Evolutionary conservation across 164 flowering plant genomes (phyloP).

Genomic region (Annona squamosa): DNA sequence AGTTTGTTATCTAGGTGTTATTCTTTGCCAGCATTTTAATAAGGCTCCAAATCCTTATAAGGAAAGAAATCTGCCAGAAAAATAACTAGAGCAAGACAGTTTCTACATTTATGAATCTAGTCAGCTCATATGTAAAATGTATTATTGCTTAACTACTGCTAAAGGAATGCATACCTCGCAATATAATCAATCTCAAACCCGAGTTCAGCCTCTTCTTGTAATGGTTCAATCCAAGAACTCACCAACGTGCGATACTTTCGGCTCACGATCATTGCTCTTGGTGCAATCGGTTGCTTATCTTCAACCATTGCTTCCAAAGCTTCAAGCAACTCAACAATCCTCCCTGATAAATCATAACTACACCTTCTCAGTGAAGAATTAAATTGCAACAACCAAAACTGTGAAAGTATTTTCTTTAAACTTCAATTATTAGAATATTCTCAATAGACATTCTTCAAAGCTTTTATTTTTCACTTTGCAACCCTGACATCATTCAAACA

Average conservation of each 20-base stretch:
- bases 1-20: too few species aligned
- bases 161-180: constrained; percentile 51
- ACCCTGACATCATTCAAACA: neutral
- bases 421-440: neutral
- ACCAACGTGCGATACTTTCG: constrained; percentile 85
- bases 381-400: neutral
- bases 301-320: constrained; percentile 90
- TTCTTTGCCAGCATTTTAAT: too few species aligned
- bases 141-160: neutral
- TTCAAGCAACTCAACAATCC: constrained; percentile 78
- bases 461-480: neutral
- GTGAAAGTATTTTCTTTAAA: neutral
- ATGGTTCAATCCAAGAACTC: constrained; percentile 99
- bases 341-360: constrained; percentile 44
- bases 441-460: neutral
- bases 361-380: constrained; percentile 14
- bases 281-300: constrained; percentile 81
- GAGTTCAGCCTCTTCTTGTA: constrained; percentile 95
- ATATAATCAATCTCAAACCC: constrained; percentile 93
- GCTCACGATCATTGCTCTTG: constrained; percentile 95
- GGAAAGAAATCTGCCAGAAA: neutral
- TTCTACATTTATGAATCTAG: neutral
- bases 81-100: neutral
- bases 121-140: neutral
- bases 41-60: neutral